Base-by-base conservation (phyloP, 2,329 filamentous ascomycete genomes). In the Ceratocystis colombiana region DNA sequence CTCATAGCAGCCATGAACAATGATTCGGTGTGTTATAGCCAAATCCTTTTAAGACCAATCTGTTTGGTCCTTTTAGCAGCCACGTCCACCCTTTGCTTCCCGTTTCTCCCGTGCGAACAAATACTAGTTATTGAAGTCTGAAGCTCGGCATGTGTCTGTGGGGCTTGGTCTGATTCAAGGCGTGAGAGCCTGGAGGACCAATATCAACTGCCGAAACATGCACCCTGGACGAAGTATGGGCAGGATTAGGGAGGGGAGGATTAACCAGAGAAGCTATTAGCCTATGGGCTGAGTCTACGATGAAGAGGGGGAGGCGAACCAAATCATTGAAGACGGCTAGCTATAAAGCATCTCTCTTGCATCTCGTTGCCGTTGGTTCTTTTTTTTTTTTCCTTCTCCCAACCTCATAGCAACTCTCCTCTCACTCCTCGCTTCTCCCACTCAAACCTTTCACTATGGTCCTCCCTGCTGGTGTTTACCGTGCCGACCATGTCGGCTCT, bases 401-500 rank as follows among this genome's bases (percentile, higher is more conserved):
- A 64, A n/a, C n/a, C 25, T 61, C 37, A 50, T 15, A 61, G n/a
- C 41, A 28, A 25, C 25, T 61, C 22, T 62, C 10, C 7, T 45
- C 25, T 44, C 61, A 8, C 15, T 48, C 61, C 37, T 17, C 30
- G 37, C 48, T 15, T 48, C 46, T 10, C n/a, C n/a, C 5, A 48
- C 20, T 41, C 30, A 46, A n/a, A 20, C 15, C 20, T 30, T 22
- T 25, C 28, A 61, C 7, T 15, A 68, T 68, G 67, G 48, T 61
- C 37, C 64, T 68, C 22, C 67, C 64, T 28, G 30, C 61, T 44
- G 67, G 67, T 15, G 64, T 68, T 64, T 68, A 68, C 67, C 67
- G 67, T 25, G 67, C 67, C 53, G 67, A 68, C 48, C 67, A 68
- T 45, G 64, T 68, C 64, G 67, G 67, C 44, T 66, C 67, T 20